Conservation (phyloP, 1,284 basidiomycete species). For the Pseudozyma sp. region DNA sequence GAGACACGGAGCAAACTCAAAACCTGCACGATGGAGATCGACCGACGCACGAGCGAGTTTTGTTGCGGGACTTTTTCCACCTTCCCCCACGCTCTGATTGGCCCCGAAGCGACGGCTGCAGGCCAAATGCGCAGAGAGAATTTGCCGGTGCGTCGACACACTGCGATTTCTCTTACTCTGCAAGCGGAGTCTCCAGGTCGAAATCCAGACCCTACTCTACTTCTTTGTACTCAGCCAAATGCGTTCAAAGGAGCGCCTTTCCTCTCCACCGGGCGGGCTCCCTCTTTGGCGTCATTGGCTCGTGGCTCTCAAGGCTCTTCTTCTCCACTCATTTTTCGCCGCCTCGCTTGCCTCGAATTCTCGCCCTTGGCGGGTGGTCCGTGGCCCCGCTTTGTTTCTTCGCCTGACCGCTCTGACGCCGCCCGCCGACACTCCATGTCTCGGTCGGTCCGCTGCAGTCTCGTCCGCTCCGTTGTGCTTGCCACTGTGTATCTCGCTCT, state of each 20-base stretch:
- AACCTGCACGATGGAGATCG: constrained; percentile 18
- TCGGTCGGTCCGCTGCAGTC: too few relatives aligned
- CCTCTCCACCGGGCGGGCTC: background rate
- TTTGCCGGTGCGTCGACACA: constrained; percentile 17
- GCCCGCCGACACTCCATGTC: too few relatives aligned
- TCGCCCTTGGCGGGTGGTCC: background rate
- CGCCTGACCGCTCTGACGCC: too few relatives aligned
- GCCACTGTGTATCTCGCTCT: background rate
- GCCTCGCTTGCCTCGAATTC: background rate
- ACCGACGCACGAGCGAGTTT: constrained; percentile 9
- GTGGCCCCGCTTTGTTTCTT: constrained; percentile 1
- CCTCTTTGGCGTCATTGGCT: background rate
- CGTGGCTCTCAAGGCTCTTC: background rate
- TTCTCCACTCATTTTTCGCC: background rate
- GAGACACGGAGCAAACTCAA: constrained; percentile 2
- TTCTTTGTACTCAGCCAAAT: background rate
- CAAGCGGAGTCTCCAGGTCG: constrained; percentile 34
- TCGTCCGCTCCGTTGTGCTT: background rate
- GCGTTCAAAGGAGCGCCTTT: background rate
- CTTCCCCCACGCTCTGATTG: background rate
- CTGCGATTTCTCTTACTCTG: background rate
- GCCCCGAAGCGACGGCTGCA: background rate
- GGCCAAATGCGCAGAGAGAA: background rate
- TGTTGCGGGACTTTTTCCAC: background rate
- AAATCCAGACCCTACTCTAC: constrained; percentile 27